phyloP scores from a whole-genome alignment of 495 filamentous ascomycete genomes.

The Ramalina intermedia region DNA sequence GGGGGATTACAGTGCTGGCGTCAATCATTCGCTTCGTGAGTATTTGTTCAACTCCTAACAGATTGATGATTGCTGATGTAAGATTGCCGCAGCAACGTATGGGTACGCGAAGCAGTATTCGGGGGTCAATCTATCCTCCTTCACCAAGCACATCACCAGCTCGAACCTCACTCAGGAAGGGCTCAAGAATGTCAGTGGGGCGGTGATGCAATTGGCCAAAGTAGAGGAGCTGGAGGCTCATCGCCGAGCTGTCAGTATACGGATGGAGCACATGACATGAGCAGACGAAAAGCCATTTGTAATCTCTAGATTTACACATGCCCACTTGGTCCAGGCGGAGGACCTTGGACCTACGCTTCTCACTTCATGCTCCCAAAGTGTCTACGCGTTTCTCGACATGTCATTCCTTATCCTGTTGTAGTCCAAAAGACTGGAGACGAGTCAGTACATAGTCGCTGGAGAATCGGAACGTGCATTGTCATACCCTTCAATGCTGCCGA shows the following conservation, averaged over 20 bases:
- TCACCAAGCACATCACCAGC: slow-evolving; percentile 92
- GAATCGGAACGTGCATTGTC: slow-evolving; percentile 17
- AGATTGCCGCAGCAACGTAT: slow-evolving; percentile 59
- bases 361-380: neutral
- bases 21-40: slow-evolving; percentile 94
- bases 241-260: slow-evolving; percentile 77
- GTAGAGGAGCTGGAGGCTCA: slow-evolving; percentile 95
- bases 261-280: slow-evolving; percentile 50
- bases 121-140: slow-evolving; percentile 87
- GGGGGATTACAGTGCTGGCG: slow-evolving; percentile 92
- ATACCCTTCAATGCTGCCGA: slow-evolving; percentile 75
- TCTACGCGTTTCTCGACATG: slow-evolving; percentile 66
- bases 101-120: slow-evolving; percentile 97
- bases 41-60: slow-evolving; percentile 17
- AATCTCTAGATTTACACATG: neutral
- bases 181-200: slow-evolving; percentile 62
- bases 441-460: slow-evolving; percentile 3
- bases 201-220: slow-evolving; percentile 85
- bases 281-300: no score
- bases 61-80: neutral
- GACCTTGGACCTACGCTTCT: neutral
- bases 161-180: slow-evolving; percentile 78
- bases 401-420: slow-evolving; percentile 80
- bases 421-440: slow-evolving; percentile 40
- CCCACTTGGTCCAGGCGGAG: neutral